Percentiles rank a stretch among this genome's conserved stretches.
Evolutionary conservation across 2,329 filamentous ascomycete species (phyloP).

Genomic region (Colletotrichum aenigma): DNA sequence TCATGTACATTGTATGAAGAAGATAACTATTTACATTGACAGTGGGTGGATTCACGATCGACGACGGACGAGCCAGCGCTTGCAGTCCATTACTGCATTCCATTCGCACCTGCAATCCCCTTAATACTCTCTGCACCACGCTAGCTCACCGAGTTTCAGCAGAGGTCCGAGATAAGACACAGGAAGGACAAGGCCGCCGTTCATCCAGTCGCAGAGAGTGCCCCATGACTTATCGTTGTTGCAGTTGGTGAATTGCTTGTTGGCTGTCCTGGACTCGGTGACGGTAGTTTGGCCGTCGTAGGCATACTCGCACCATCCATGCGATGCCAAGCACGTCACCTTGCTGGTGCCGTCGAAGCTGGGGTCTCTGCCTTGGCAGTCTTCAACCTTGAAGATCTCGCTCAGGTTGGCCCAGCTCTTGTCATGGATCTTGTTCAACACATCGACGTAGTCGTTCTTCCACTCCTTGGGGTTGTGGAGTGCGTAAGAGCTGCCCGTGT

Average conservation of each 20-base stretch:
- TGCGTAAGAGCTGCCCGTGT: constrained; percentile 25
- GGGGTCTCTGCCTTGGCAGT: constrained; percentile 24
- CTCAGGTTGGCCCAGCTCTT: constrained; percentile 27
- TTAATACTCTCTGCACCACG: not conserved
- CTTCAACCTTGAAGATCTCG: constrained; percentile 27
- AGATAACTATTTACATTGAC: not conserved
- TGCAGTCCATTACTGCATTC: not conserved
- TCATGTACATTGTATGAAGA: not conserved
- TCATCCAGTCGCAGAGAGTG: constrained; percentile 22
- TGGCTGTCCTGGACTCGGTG: not conserved
- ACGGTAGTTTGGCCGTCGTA: not conserved
- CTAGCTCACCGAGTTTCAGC: not conserved
- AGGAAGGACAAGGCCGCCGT: constrained; percentile 22
- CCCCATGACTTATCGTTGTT: constrained; percentile 24
- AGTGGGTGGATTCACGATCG: not conserved
- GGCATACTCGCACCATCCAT: constrained; percentile 28
- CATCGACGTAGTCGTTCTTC: constrained; percentile 24
- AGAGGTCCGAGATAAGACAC: constrained; percentile 28
- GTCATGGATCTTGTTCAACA: constrained; percentile 22
- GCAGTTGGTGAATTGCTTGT: constrained; percentile 26
- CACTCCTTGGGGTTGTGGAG: constrained; percentile 27
- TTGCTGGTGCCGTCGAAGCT: constrained; percentile 23
- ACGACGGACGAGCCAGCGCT: not conserved
- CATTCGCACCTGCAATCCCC: not conserved
- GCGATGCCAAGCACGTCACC: constrained; percentile 25